phyloP scores from a whole-genome alignment of 2,329 filamentous ascomycete genomes.

The Hypoxylon sp. region DNA sequence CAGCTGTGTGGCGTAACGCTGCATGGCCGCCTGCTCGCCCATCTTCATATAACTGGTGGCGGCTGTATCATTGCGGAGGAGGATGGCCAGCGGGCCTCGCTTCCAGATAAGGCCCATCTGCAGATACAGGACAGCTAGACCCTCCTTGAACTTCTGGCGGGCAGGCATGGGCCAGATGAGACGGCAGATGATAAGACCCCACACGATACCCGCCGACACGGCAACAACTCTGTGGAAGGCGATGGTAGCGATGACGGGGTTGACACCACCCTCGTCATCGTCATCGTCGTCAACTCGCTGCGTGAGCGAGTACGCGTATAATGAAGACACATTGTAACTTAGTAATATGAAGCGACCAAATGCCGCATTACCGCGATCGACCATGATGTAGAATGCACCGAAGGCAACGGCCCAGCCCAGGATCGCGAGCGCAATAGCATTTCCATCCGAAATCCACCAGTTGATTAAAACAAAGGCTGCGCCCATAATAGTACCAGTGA shows the following conservation, averaged over 20 bases:
- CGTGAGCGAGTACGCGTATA: slow-evolving; percentile 93
- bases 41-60: slow-evolving; percentile 81
- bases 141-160: slow-evolving; percentile 87
- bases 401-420: slow-evolving; percentile 85
- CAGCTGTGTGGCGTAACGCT: slow-evolving; percentile 80
- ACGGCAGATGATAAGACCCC: slow-evolving; percentile 91
- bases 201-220: slow-evolving; percentile 87
- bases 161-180: slow-evolving; percentile 95
- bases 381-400: slow-evolving; percentile 89
- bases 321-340: slow-evolving; percentile 93
- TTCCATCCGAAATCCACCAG: slow-evolving; percentile 82
- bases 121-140: slow-evolving; percentile 89
- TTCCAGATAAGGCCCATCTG: slow-evolving; percentile 98
- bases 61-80: slow-evolving; percentile 69
- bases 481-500: slow-evolving; percentile 87
- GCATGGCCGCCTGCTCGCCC: slow-evolving; percentile 88
- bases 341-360: slow-evolving; percentile 94
- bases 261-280: slow-evolving; percentile 86
- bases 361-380: slow-evolving; percentile 85
- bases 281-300: slow-evolving; percentile 83
- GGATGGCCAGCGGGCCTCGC: slow-evolving; percentile 83
- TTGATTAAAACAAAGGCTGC: slow-evolving; percentile 78
- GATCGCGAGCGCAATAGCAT: slow-evolving; percentile 79
- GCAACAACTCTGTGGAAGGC: slow-evolving; percentile 87
- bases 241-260: slow-evolving; percentile 89